These are phyloP conservation scores for Plasmodium gallinaceum DNA, from an alignment of 169 alveolate genomes.

Conservation along the genomic window DNA sequence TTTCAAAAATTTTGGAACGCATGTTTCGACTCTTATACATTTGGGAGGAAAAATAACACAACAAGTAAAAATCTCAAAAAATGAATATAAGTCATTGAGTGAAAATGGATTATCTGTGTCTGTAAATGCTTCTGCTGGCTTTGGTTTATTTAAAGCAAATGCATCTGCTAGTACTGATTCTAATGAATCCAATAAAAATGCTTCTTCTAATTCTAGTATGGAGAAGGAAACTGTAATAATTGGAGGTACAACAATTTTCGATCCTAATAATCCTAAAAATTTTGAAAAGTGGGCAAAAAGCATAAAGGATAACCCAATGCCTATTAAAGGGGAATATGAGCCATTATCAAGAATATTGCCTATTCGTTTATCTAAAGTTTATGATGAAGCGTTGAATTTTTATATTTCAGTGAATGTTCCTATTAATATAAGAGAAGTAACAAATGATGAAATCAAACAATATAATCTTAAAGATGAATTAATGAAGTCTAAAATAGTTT, in stretches of 20 bases:
- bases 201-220: conserved; percentile 47
- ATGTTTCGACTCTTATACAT: conserved; percentile 85
- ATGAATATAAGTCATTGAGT: conserved; percentile 82
- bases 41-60: conserved; percentile 90
- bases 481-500: conserved; percentile 29
- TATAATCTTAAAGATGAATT: conserved; percentile 51
- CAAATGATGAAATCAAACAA: conserved; percentile 48
- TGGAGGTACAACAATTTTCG: conserved; percentile 85
- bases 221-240: conserved; percentile 84
- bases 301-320: conserved; percentile 85
- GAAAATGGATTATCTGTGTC: conserved; percentile 82
- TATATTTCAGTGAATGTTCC: conserved; percentile 62
- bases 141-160: conserved; percentile 48
- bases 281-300: conserved; percentile 83
- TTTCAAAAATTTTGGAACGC: conserved; percentile 88
- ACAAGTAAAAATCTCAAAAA: conserved; percentile 84
- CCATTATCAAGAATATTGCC: conserved; percentile 79
- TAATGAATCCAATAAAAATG: conserved; percentile 26
- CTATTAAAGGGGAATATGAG: conserved; percentile 83
- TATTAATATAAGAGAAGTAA: conserved; percentile 19
- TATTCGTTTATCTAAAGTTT: conserved; percentile 24
- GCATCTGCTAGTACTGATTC: conserved; percentile 58
- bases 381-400: conserved; percentile 61
- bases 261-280: conserved; percentile 80
- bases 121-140: conserved; percentile 51